Base-by-base conservation (phyloP, 345 rosid genomes). In the Acer negundo region DNA sequence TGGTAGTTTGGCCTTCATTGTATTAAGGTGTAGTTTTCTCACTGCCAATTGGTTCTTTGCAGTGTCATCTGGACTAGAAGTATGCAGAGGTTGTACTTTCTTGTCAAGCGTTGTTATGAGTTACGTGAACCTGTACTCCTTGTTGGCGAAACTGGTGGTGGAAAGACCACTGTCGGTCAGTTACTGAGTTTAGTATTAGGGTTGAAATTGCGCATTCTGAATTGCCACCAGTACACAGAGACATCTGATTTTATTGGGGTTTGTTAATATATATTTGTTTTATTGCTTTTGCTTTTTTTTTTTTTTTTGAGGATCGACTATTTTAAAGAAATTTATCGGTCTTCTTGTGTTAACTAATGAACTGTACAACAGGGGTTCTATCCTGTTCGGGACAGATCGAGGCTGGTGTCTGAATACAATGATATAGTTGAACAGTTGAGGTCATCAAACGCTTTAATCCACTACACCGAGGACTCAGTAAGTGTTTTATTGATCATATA, bases 71-170 rank as follows among this genome's bases (percentile, higher is more conserved):
- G 93, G 92, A 95, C 99, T 46, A 83, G 63, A 81, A 92, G 94
- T 85, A 91, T 93, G 98, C 78, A 82, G 90, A 93, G 99, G 82
- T 82, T 95, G 85, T 90, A 75, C 84, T 92, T 86, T 79, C 98
- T 95, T 69, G 89, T 95, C 24, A 84, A 76, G 77, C 92, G 90
- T 72, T 95, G 95, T 77, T 91, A 89, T 81, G 85, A 91, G 87
- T 80, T 93, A 74, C 92, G 84, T 66, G 99, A 95, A 81, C 99
- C 99, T 40, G 94, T 95, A 71, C 99, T 95, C 55, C 99, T 95
- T 82, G 99, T 93, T 82, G 99, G 99, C 69, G 98, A 95, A 81
- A 93, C 99, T 77, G 98, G 99, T 65, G 97, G 99, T 76, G 99
- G 99, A 62, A 95, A 93, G 89, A 95, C 99, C 46, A 93, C 97